Conservation (phyloP, 208 protist genomes). For the Trypanosoma boissoni region DNA sequence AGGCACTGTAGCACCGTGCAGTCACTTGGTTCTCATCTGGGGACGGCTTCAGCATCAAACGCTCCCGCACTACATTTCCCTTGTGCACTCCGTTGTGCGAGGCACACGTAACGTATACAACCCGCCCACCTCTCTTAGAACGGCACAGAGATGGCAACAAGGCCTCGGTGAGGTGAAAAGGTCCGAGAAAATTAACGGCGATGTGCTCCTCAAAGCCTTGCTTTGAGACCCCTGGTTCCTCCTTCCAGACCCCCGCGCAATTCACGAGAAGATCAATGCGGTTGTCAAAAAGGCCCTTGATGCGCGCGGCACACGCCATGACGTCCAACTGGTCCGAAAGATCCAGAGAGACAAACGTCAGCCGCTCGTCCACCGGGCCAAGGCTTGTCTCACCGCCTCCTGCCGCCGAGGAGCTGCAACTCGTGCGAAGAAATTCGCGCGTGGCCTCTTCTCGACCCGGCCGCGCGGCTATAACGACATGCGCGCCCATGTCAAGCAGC, state of each 20-base stretch:
- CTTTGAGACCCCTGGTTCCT: constrained; percentile 53
- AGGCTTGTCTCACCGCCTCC: not conserved
- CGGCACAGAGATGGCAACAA: constrained; percentile 64
- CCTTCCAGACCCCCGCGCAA: constrained; percentile 71
- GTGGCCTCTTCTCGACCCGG: constrained; percentile 51
- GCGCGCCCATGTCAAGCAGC: constrained; percentile 62
- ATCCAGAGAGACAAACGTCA: constrained; percentile 58
- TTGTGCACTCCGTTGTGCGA: constrained; percentile 66
- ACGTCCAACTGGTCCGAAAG: constrained; percentile 65
- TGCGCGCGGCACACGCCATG: constrained; percentile 47
- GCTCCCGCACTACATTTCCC: constrained; percentile 59
- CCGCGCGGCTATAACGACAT: constrained; percentile 50
- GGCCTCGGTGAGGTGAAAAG: constrained; percentile 81
- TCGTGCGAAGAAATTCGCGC: constrained; percentile 33
- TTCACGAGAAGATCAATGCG: constrained; percentile 77
- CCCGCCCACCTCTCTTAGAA: constrained; percentile 38
- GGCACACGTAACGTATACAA: constrained; percentile 79
- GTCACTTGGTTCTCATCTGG: constrained; percentile 46
- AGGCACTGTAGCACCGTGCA: constrained; percentile 72
- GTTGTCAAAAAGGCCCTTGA: constrained; percentile 57
- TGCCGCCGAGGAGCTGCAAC: constrained; percentile 34
- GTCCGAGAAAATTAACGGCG: constrained; percentile 75
- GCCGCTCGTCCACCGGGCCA: constrained; percentile 39
- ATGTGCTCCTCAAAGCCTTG: constrained; percentile 79
- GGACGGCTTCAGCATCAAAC: constrained; percentile 52